These are phyloP conservation scores for Dalbergia cultrata DNA, from an alignment of 306 rosid genomes.

Conservation along the genomic window DNA sequence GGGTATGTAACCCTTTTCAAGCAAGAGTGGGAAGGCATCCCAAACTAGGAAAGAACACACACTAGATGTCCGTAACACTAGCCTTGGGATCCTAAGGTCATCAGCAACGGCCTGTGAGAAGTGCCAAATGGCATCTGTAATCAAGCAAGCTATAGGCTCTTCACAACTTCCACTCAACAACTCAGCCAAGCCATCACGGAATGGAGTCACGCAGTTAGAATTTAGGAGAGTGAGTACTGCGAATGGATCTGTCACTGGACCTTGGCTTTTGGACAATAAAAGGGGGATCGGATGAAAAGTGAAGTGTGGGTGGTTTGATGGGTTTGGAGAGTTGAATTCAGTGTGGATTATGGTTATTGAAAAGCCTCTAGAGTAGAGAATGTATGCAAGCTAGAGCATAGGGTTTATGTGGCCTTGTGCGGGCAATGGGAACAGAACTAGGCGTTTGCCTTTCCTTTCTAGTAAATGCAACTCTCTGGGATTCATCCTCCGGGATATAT, in stretches of 20 bases:
- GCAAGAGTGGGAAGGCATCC: no score
- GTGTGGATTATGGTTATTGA: slow-evolving; percentile 60
- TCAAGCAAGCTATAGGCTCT: slow-evolving; percentile 40
- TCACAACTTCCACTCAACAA: neutral
- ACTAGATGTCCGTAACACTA: no score
- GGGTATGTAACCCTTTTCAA: no score
- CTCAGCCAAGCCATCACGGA: slow-evolving; percentile 17
- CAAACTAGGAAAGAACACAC: no score
- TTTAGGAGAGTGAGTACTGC: slow-evolving; percentile 41
- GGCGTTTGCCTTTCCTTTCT: no score
- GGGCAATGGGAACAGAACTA: no score
- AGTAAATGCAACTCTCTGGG: no score
- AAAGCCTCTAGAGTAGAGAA: slow-evolving; percentile 62
- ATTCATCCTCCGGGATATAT: no score
- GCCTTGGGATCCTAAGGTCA: no score
- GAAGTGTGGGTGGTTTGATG: slow-evolving; percentile 60
- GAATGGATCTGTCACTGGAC: no score
- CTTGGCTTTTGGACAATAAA: no score
- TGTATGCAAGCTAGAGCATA: slow-evolving; percentile 56
- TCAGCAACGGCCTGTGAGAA: slow-evolving; percentile 15
- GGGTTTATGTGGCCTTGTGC: slow-evolving; percentile 77
- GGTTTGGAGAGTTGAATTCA: slow-evolving; percentile 56
- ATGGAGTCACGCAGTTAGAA: slow-evolving; percentile 12
- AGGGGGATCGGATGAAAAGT: slow-evolving; percentile 51
- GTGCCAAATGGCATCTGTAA: slow-evolving; percentile 28